Base-by-base conservation (phyloP, 2,329 filamentous ascomycete species). In the Penicillium fuscoglaucum region DNA sequence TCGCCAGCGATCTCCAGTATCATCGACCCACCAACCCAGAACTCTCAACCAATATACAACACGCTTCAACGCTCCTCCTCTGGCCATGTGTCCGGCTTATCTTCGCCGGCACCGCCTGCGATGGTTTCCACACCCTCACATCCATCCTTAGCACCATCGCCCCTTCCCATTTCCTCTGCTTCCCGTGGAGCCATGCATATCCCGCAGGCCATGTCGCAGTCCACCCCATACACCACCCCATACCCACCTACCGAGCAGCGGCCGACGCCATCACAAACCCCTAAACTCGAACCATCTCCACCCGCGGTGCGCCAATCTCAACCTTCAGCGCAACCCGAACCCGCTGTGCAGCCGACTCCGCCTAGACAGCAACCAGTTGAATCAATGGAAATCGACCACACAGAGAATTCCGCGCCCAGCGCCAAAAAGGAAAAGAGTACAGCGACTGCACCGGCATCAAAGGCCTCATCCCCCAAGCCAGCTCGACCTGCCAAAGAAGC, bases 1-100 rank as follows among this genome's bases (percentile, higher is more conserved):
- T 97, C 93, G 5, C 93, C 93, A 1, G 93, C 93, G 3, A 96
- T 97, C 66, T 89, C 91, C 6, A 96, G 91, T 75, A 83, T 97
- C 57, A 90, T 97, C 51, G 91, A 96, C 66, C 89, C 88, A 70
- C 74, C 66, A 61, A 66, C 73, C 33, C 70, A 72, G 69, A 71
- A 51, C 47, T 55, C 69, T 6, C 72, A 72, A 37, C 61, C 66
- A 3, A 51, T 70, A n/a, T 72, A 73, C 56, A 62, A 68, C 29
- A 57, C 61, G 17, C 67, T 68, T 4, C 61, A 66, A 9, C 71
- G 71, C 52, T 60, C 67, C 7, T 70, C 72, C 6, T 70, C 72
- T 6, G 62, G 61, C 24, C 66, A 69, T 63, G 66, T 66, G 57
- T 63, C 66, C 28, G 53, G 60, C 24, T 61, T 68, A 39, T 66